These are phyloP conservation scores for Sabuloglossum arenarium DNA, from an alignment of 495 filamentous ascomycete genomes.

Conservation along the genomic window DNA sequence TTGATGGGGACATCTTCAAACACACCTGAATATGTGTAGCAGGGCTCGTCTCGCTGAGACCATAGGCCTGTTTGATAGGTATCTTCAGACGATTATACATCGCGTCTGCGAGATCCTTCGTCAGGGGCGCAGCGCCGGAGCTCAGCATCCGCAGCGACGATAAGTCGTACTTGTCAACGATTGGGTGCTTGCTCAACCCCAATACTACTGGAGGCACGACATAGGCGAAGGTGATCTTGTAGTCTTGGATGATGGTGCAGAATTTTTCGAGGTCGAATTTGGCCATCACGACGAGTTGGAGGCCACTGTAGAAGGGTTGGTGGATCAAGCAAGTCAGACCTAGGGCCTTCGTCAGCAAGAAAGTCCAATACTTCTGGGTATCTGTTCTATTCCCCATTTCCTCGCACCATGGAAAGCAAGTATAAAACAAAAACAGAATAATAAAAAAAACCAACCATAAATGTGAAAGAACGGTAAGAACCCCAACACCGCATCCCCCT, in stretches of 20 bases:
- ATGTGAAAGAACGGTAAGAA: constrained; percentile 90
- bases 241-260: constrained; percentile 52
- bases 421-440: background rate
- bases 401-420: background rate
- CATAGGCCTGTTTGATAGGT: constrained; percentile 29
- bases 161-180: constrained; percentile 60
- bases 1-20: constrained; percentile 21
- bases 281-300: constrained; percentile 50
- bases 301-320: constrained; percentile 42
- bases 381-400: background rate
- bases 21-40: constrained; percentile 20
- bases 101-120: constrained; percentile 56
- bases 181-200: constrained; percentile 56
- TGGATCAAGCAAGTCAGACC: constrained; percentile 37
- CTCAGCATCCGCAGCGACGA: constrained; percentile 65
- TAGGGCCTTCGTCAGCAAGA: constrained; percentile 4
- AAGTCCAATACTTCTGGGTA: background rate
- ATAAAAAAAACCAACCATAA: constrained; percentile 33
- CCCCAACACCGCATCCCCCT: constrained; percentile 52
- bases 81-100: constrained; percentile 56
- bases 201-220: constrained; percentile 75
- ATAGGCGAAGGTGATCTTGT: constrained; percentile 57
- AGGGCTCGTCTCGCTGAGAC: constrained; percentile 39
- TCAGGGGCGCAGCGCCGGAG: constrained; percentile 77
- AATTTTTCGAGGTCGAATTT: constrained; percentile 69